These are phyloP conservation scores for Mortierella sp. DNA, from an alignment of 371 early-diverging fungal species.

Conservation along the genomic window DNA sequence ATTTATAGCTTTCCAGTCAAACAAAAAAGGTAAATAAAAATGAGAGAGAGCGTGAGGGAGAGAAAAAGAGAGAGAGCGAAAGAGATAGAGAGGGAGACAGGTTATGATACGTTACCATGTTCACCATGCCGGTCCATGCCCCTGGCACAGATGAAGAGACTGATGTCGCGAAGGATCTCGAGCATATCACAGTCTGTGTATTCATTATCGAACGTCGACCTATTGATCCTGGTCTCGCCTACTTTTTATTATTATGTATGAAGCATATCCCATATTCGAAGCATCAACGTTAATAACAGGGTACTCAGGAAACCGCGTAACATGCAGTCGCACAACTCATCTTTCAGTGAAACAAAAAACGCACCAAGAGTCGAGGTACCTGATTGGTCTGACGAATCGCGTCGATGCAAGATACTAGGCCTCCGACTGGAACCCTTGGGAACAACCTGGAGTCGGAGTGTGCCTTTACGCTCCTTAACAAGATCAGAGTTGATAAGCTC, in stretches of 20 bases:
- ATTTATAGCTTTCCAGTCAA: too few relatives aligned
- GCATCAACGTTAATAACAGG: neutral
- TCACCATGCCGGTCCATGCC: constrained; percentile 48
- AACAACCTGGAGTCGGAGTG: constrained; percentile 36
- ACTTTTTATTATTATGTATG: neutral
- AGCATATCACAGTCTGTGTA: constrained; percentile 53
- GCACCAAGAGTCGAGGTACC: constrained; percentile 44
- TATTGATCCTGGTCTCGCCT: constrained; percentile 11
- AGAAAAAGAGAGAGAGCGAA: neutral
- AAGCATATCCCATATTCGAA: too few relatives aligned
- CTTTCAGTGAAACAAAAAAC: neutral
- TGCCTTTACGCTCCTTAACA: constrained; percentile 43
- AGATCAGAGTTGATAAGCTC: constrained; percentile 49
- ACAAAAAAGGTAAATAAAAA: neutral
- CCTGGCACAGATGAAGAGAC: constrained; percentile 55
- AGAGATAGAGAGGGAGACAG: neutral
- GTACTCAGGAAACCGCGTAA: neutral
- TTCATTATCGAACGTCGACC: constrained; percentile 38
- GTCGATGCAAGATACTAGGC: constrained; percentile 39
- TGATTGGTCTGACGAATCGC: constrained; percentile 46
- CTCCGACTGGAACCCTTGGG: constrained; percentile 20
- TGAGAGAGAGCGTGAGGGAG: neutral
- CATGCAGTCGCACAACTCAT: neutral
- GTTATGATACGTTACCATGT: constrained; percentile 3
- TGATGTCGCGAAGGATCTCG: constrained; percentile 62